Evolutionary conservation across 116 monocot genomes (phyloP).

Genomic region (Trichopus zeylanicus): DNA sequence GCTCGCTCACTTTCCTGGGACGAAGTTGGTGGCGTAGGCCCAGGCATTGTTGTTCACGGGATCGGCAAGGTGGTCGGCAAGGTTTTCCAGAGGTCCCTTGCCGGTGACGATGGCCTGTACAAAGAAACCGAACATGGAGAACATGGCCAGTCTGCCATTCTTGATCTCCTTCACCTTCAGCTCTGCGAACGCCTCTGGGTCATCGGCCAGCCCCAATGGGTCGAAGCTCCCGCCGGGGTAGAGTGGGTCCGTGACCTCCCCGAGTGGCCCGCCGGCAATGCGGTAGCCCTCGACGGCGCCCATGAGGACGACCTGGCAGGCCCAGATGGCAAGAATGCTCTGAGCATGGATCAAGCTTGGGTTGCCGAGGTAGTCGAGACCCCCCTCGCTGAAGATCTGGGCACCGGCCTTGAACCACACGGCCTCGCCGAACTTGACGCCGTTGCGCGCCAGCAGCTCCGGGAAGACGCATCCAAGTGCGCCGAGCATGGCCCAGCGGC

Average conservation of each 20-base stretch:
- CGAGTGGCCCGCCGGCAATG: constrained; percentile 52
- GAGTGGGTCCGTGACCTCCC: constrained; percentile 42
- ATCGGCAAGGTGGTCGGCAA: constrained; percentile 47
- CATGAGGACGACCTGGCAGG: constrained; percentile 49
- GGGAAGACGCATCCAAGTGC: constrained; percentile 60
- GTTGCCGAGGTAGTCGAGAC: constrained; percentile 56
- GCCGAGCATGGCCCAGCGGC: constrained; percentile 62
- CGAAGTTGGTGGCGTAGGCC: constrained; percentile 65
- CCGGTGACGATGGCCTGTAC: constrained; percentile 51
- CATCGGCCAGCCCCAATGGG: constrained; percentile 46
- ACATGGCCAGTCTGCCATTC: constrained; percentile 68
- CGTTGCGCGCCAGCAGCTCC: constrained; percentile 57
- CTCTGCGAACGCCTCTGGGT: constrained; percentile 64
- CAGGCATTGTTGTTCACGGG: constrained; percentile 66
- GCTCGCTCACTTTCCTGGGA: no score
- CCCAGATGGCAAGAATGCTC: constrained; percentile 78
- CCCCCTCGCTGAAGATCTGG: constrained; percentile 60
- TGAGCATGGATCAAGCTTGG: constrained; percentile 58
- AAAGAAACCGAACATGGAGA: constrained; percentile 70
- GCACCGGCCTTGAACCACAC: constrained; percentile 75
- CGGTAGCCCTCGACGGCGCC: constrained; percentile 63
- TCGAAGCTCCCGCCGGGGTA: constrained; percentile 68
- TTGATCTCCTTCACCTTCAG: constrained; percentile 75
- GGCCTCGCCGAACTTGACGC: constrained; percentile 71
- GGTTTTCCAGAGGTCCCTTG: constrained; percentile 50